Evolutionary conservation across 495 filamentous ascomycete species (phyloP).

Genomic region (Cercophora samala): DNA sequence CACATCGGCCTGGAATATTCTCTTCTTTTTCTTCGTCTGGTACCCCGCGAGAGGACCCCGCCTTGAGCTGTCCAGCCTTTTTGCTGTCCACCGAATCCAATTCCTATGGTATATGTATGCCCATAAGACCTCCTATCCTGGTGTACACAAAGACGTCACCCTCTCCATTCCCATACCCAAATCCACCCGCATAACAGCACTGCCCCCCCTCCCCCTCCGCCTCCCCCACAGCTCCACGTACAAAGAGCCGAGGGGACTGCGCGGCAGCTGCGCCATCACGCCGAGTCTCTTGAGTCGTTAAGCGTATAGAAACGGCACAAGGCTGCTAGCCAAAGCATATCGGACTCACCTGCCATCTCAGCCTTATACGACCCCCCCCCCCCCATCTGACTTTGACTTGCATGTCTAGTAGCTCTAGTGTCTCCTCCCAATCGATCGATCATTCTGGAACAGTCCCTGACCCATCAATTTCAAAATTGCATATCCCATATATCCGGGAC

Average conservation of each 20-base stretch:
- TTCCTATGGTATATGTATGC: too few species aligned
- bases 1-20: background rate
- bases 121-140: background rate
- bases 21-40: background rate
- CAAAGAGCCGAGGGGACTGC: background rate
- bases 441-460: background rate
- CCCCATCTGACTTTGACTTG: background rate
- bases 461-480: background rate
- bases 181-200: background rate
- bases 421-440: background rate
- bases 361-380: background rate
- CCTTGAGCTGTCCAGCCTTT: background rate
- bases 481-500: background rate
- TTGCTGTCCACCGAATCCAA: too few species aligned
- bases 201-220: too few species aligned
- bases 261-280: background rate
- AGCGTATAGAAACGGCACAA: background rate
- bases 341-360: background rate
- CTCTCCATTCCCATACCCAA: background rate
- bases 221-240: background rate
- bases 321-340: background rate
- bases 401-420: background rate
- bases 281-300: background rate
- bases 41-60: background rate
- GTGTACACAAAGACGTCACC: background rate